A percentile compares a stretch with the other conserved stretches of the same genome.
These are phyloP conservation scores for Solanum arcanum DNA, from an alignment of 257 asterid species.

Conservation along the genomic window DNA sequence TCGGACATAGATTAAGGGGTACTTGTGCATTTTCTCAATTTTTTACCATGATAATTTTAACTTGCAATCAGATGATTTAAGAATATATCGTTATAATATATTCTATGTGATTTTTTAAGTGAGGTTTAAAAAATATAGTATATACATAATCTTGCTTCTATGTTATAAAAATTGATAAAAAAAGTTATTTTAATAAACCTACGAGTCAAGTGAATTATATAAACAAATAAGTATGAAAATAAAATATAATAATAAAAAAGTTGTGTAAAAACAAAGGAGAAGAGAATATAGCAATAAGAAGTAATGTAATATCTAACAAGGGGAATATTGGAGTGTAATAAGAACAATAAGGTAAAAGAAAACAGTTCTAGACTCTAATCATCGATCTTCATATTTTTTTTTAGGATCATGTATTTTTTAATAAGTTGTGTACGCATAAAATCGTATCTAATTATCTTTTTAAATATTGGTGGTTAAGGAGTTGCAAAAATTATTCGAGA, in stretches of 20 bases:
- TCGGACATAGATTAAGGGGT: rapidly evolving
- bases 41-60: not conserved
- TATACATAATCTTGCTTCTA: not conserved
- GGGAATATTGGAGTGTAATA: not conserved
- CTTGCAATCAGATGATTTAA: not conserved
- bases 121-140: rapidly evolving
- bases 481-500: too few relatives aligned
- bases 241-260: too few relatives aligned
- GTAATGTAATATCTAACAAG: too few relatives aligned
- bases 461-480: too few relatives aligned
- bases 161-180: not conserved
- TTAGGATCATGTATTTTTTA: not conserved
- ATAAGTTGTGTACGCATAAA: not conserved
- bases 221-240: too few relatives aligned
- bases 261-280: too few relatives aligned
- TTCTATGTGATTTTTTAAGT: rapidly evolving
- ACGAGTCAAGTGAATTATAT: too few relatives aligned
- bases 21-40: too few relatives aligned
- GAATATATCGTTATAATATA: not conserved
- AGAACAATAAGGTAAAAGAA: not conserved
- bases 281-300: too few relatives aligned
- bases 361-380: not conserved
- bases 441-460: not conserved
- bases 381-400: rapidly evolving
- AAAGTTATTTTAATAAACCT: too few relatives aligned